Evolutionary conservation across 805 yeast species (phyloP).

Genomic region (Grigorovia transvaalensis): DNA sequence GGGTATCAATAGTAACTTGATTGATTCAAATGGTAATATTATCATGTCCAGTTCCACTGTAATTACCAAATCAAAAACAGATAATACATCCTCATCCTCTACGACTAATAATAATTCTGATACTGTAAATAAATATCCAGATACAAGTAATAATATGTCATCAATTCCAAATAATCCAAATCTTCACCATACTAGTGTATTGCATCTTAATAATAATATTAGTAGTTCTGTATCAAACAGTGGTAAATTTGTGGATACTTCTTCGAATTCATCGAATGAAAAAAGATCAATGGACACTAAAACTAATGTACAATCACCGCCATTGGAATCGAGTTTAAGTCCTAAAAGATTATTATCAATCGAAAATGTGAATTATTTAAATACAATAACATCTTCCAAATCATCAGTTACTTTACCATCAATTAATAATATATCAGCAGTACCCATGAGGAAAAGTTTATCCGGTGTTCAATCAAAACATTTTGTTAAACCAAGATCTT

Average conservation of each 20-base stretch:
- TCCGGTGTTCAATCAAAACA: neutral
- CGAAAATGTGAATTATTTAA: neutral
- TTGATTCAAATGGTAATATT: neutral
- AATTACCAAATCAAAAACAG: neutral
- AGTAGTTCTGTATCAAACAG: neutral
- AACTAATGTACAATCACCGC: neutral
- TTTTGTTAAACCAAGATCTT: constrained; percentile 24
- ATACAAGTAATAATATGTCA: neutral
- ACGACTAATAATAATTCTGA: neutral
- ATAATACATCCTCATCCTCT: neutral
- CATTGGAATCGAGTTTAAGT: neutral
- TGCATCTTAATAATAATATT: neutral
- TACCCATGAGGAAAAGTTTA: constrained; percentile 1
- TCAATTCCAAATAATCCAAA: neutral
- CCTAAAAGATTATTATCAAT: neutral
- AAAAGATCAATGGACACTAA: neutral
- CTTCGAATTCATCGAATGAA: neutral
- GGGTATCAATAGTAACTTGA: neutral
- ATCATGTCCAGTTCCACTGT: neutral
- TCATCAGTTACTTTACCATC: neutral
- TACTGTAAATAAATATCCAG: neutral
- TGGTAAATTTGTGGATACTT: neutral
- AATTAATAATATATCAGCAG: neutral
- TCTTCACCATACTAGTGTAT: neutral
- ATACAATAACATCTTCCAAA: neutral